Evolutionary conservation across 2,329 filamentous ascomycete genomes (phyloP), one percentile per base, ranked within the genome.

Genomic region (Pseudogymnoascus sp.): DNA sequence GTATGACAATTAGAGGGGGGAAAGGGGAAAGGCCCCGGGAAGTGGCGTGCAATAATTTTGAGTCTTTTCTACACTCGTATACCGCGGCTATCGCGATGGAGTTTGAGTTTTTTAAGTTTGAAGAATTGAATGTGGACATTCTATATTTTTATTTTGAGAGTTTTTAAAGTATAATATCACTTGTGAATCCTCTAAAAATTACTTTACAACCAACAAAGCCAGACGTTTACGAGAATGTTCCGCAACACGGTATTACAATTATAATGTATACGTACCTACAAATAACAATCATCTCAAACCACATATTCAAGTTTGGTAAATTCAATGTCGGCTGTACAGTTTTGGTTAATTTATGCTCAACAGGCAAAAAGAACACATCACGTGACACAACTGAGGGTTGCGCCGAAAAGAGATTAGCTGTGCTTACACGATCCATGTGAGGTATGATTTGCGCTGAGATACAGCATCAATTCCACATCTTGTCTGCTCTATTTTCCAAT

Each of bases 41-140:
- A 52, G 45, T 31, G 45, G 45, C 27, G 45, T 52, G 45, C 45
- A 31, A 52, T 52, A 52, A 52, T 52, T 52, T 52, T 52, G 45
- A 52, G 45, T 52, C 45, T 52, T 31, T 52, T 52, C 45, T 52
- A 52, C 45, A 52, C 45, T 52, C 45, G 45, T 52, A 52, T 52
- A 31, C 45, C 45, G 45, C 45, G 45, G 27, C 45, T 52, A 52
- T 52, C 45, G 45, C 45, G 45, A 52, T 31, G 45, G 45, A 52
- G 45, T 52, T 52, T 52, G 45, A 31, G 29, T 52, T 18, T n/a
- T n/a, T 52, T 52, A 8, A 31, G 45, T 52, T 52, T 52, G 21
- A 31, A 52, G 45, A 52, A 52, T 52, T 52, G 45, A 52, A 52
- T 52, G 45, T 52, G 27, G 45, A 52, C 45, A 52, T 52, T 52